Base-by-base conservation (phyloP, 2,329 filamentous ascomycete species). In the Phyllachora maydis region DNA sequence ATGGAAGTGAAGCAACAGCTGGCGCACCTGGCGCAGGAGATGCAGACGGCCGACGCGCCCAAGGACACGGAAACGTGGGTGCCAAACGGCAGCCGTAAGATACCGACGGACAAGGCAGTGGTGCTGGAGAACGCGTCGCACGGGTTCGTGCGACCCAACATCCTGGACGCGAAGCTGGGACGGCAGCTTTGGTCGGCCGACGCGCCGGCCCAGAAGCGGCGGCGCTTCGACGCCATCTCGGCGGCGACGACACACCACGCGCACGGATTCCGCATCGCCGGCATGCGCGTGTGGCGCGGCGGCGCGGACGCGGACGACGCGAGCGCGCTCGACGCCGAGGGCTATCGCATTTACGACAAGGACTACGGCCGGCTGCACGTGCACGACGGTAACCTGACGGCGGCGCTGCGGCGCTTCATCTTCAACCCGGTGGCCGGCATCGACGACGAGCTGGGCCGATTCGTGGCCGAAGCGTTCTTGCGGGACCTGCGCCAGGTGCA, bases 151-250 rank as follows among this genome's bases (percentile, higher is more conserved):
- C 64, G 66, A 28, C 81, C 88, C 5, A 95, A 92, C 36, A 81
- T 98, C 6, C 55, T 98, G 28, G 88, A 98, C 41, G 65, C 91
- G 33, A 98, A 98, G 52, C 65, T 98, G 11, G 88, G 88, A 20
- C 62, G 70, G 23, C 65, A 78, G 16, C 52, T 98, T 5, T 95
- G 82, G 74, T 85, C 78, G 9, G 78, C 91, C 29, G 56, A 70
- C 31, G 67, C 67, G 13, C 56, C 62, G 0, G 34, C 44, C 14
- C 54, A 66, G 37, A 73, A 73, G 49, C 60, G 61, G 35, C 40
- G 47, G 17, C 56, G 65, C 15, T 70, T 73, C 36, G 57, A 68
- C 33, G 55, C 64, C 39, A 65, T 73, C 28, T 53, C 55, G 16
- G 42, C 47, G 14, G 51, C 58, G 36, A 72, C 67, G 4, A 73